Conservation (phyloP, 73 alveolate genomes). For the Paramecium sonneborni region DNA sequence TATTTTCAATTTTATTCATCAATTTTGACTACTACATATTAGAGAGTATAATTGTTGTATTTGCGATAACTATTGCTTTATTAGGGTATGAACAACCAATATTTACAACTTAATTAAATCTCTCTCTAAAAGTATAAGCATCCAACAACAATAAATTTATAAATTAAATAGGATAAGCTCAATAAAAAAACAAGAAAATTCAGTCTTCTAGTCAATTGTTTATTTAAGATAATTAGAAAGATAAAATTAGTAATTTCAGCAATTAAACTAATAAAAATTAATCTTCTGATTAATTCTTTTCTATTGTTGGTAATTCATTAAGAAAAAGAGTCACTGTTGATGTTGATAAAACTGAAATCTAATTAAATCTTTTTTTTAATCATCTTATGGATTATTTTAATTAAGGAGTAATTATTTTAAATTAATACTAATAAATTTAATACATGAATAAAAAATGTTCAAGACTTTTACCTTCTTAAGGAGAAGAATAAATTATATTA, state of each 20-base stretch:
- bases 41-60: neutral
- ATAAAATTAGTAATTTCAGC: neutral
- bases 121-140: neutral
- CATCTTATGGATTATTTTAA: neutral
- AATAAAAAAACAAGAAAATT: neutral
- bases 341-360: neutral
- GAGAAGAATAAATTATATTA: neutral
- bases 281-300: neutral
- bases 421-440: neutral
- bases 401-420: neutral
- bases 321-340: neutral
- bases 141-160: neutral
- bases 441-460: neutral
- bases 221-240: neutral
- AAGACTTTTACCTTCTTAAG: neutral
- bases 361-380: neutral
- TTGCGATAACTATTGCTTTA: neutral
- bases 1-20: neutral
- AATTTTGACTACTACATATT: neutral
- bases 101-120: neutral
- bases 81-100: neutral
- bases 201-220: neutral
- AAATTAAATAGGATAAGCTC: neutral
- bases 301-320: neutral
- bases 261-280: neutral